Conservation (phyloP, 768 basidiomycete species). For the Trametes meyenii region DNA sequence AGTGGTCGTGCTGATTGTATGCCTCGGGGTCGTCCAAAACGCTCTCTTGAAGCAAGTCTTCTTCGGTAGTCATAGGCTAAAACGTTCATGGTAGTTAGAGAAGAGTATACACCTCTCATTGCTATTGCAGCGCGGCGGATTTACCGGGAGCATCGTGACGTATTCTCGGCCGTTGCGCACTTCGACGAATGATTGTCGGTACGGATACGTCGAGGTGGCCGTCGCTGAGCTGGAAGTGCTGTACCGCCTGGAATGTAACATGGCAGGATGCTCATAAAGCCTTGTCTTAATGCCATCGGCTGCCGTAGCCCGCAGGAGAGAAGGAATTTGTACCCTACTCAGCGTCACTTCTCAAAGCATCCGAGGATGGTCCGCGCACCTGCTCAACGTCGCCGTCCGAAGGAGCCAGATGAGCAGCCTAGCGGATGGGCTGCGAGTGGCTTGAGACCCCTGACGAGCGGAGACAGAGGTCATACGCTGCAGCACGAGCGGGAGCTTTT, state of each 20-base stretch:
- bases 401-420: too few relatives aligned
- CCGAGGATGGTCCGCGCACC: too few relatives aligned
- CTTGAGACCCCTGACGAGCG: too few relatives aligned
- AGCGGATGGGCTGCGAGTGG: too few relatives aligned
- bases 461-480: not conserved
- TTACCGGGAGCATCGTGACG: slow-evolving; percentile 24
- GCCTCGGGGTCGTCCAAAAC: slow-evolving; percentile 6
- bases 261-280: not conserved
- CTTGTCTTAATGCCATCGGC: slow-evolving; percentile 3
- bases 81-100: not conserved
- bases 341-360: not conserved
- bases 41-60: slow-evolving; percentile 24
- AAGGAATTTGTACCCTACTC: not conserved
- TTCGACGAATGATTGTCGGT: slow-evolving; percentile 18
- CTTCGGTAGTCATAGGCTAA: slow-evolving; percentile 27
- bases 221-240: slow-evolving; percentile 11
- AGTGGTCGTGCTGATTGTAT: not conserved
- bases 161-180: slow-evolving; percentile 17
- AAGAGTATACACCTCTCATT: not conserved
- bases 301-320: not conserved
- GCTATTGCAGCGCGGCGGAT: not conserved
- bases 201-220: slow-evolving; percentile 18
- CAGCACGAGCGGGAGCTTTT: slow-evolving; percentile 1
- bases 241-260: slow-evolving; percentile 10
- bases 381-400: too few relatives aligned